These are phyloP conservation scores for Linnemannia zychae DNA, from an alignment of 192 early-diverging fungal genomes.

Conservation along the genomic window DNA sequence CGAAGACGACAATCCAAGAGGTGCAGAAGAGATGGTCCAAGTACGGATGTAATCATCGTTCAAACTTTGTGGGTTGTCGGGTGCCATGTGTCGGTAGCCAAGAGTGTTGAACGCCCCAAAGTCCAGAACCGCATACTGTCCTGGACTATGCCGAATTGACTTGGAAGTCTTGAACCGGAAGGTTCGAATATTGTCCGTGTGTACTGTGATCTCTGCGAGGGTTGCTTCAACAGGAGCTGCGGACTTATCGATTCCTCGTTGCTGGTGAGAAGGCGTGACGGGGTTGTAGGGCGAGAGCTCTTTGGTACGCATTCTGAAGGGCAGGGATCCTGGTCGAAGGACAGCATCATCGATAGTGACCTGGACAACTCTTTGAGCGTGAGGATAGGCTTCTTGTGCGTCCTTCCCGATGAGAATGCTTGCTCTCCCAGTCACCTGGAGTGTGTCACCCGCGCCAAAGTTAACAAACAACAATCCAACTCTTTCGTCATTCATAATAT, in stretches of 20 bases:
- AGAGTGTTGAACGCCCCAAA: slow-evolving; percentile 27
- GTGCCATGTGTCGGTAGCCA: slow-evolving; percentile 46
- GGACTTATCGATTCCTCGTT: not conserved
- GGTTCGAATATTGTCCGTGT: slow-evolving; percentile 18
- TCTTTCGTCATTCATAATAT: slow-evolving; percentile 30
- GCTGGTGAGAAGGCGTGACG: not conserved
- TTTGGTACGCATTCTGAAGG: slow-evolving; percentile 30
- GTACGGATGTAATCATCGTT: slow-evolving; percentile 54
- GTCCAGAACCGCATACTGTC: slow-evolving; percentile 49
- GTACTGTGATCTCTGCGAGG: slow-evolving; percentile 20
- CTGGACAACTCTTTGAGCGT: slow-evolving; percentile 26
- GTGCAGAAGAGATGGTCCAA: slow-evolving; percentile 47
- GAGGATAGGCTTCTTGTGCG: slow-evolving; percentile 28
- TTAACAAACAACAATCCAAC: slow-evolving; percentile 29
- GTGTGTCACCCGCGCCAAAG: slow-evolving; percentile 33
- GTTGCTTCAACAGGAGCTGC: not conserved
- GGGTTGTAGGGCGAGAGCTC: slow-evolving; percentile 54
- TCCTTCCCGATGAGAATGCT: slow-evolving; percentile 31
- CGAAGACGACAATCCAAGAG: not conserved
- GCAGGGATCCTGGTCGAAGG: slow-evolving; percentile 8
- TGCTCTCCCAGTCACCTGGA: slow-evolving; percentile 43
- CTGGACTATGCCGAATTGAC: slow-evolving; percentile 22
- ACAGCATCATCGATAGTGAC: slow-evolving; percentile 21
- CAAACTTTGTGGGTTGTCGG: slow-evolving; percentile 39
- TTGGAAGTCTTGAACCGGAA: slow-evolving; percentile 23